Percentiles rank a stretch among this genome's conserved stretches.
These are phyloP conservation scores for Huntiella savannae DNA, from an alignment of 2,329 filamentous ascomycete genomes.

Conservation along the genomic window DNA sequence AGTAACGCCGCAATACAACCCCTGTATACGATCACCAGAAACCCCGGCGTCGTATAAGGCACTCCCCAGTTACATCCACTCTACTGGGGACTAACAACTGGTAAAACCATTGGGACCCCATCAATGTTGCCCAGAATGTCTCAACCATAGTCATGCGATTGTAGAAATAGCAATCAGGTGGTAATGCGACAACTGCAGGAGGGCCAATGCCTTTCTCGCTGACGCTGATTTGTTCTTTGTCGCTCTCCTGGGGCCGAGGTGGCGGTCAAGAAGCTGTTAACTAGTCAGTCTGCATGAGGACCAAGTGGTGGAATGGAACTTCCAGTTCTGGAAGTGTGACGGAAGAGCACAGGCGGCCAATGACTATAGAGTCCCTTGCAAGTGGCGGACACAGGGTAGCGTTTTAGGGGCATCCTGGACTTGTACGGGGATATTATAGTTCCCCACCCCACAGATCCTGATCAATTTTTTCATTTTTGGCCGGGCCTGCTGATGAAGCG, in stretches of 20 bases:
- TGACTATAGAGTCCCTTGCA: too few relatives aligned
- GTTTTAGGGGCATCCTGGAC: neutral
- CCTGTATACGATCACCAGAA: too few relatives aligned
- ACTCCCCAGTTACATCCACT: too few relatives aligned
- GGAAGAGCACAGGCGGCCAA: neutral
- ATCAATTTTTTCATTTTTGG: conserved; percentile 7
- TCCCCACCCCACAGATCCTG: conserved; percentile 12
- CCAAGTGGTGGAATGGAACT: conserved; percentile 2
- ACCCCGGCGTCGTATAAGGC: too few relatives aligned
- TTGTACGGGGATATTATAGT: neutral
- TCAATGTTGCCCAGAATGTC: too few relatives aligned
- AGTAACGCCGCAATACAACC: too few relatives aligned
- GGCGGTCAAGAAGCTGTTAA: neutral
- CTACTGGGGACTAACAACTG: too few relatives aligned
- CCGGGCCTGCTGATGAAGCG: neutral
- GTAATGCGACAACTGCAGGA: neutral
- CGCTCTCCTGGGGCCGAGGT: too few relatives aligned
- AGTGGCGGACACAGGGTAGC: too few relatives aligned
- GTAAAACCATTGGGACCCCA: too few relatives aligned
- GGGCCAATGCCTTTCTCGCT: neutral
- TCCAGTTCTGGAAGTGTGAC: neutral
- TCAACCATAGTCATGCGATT: neutral
- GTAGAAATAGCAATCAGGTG: neutral
- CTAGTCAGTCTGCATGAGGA: neutral
- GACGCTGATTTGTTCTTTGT: too few relatives aligned